phyloP scores from a whole-genome alignment of 768 basidiomycete genomes.

The Clitopilus passeckerianus region DNA sequence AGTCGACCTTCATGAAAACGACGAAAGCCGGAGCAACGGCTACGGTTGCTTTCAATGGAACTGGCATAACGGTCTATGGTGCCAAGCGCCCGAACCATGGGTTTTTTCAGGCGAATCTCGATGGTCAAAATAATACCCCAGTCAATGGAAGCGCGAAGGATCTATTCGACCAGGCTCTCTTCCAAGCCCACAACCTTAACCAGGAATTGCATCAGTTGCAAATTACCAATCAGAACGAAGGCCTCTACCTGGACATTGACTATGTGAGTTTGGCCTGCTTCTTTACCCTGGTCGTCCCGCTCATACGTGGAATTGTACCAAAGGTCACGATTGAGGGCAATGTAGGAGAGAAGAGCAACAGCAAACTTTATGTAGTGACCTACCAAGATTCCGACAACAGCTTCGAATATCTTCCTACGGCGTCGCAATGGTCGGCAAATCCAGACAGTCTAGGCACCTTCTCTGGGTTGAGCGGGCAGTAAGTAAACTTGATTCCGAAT shows the following conservation, averaged over 20 bases:
- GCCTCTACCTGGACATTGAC: conserved; percentile 38
- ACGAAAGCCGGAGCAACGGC: conserved; percentile 23
- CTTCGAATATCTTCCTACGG: conserved; percentile 28
- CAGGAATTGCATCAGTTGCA: conserved; percentile 32
- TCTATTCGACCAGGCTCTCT: conserved; percentile 37
- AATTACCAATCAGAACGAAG: conserved; percentile 21
- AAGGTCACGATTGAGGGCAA: conserved; percentile 9
- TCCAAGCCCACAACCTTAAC: conserved; percentile 23
- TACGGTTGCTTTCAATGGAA: conserved; percentile 44
- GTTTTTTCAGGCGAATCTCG: conserved; percentile 34
- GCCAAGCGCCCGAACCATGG: conserved; percentile 45
- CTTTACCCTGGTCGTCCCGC: neutral
- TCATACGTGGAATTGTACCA: neutral
- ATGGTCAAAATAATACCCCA: conserved; percentile 21
- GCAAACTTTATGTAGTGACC: conserved; percentile 18
- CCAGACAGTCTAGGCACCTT: conserved; percentile 29
- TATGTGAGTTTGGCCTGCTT: conserved; percentile 27
- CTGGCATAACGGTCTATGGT: conserved; percentile 44
- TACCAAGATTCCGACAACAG: conserved; percentile 29
- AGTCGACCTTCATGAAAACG: conserved; percentile 35
- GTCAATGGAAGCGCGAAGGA: conserved; percentile 22
- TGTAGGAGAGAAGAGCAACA: conserved; percentile 18
- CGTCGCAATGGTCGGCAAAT: conserved; percentile 26
- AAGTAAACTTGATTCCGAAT: conserved; percentile 4
- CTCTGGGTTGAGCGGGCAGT: conserved; percentile 35